Evolutionary conservation across 2,329 filamentous ascomycete species (phyloP), one percentile per base, ranked within the genome.

Genomic region (Hymenoscyphus salicellus): DNA sequence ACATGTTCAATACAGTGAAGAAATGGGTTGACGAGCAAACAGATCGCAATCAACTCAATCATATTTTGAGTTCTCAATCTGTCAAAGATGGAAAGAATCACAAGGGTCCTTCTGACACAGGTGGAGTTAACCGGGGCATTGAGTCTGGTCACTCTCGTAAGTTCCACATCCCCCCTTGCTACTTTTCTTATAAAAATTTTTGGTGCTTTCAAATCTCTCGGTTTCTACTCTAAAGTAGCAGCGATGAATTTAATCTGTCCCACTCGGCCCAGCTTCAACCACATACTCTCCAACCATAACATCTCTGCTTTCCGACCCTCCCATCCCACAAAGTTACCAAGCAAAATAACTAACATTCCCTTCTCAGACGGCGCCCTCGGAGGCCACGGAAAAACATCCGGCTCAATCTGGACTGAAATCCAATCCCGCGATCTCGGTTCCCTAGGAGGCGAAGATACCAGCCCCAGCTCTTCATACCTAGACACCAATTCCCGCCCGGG

Each of bases 1-100:
- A 88, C 61, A 99, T 99, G 95, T 98, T 91, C 79, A 83, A 87
- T 62, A 92, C 90, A 0, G 92, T 99, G 1, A 85, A 90, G 72
- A 83, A 85, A 65, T 99, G 94, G 94, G 89, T 86, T 0, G 84
- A 91, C 59, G 84, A 88, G 70, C 84, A 89, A 64, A 82, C 87
- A 2, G 87, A 89, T 67, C 86, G 87, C 55, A 80, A 86, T 61
- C 83, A 87, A 60, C 81, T 98, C 20, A 89, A 96, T 74, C 80
- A 86, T 61, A 74, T 95, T n/a, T 84, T 99, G 10, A 89, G 86
- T 58, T 92, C 93, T 0, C 88, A 96, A 62, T 92, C 91, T 6
- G 95, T 99, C 65, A 89, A 87, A 73, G 82, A 83, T 8, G 93
- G 94, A 55, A 89, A 88, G 75, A 99, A 98, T 75, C 92, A 97